Evolutionary conservation across 352 stramenopile species (phyloP), one percentile per base, ranked within the genome.

Genomic region (Phytophthora podocarpi): DNA sequence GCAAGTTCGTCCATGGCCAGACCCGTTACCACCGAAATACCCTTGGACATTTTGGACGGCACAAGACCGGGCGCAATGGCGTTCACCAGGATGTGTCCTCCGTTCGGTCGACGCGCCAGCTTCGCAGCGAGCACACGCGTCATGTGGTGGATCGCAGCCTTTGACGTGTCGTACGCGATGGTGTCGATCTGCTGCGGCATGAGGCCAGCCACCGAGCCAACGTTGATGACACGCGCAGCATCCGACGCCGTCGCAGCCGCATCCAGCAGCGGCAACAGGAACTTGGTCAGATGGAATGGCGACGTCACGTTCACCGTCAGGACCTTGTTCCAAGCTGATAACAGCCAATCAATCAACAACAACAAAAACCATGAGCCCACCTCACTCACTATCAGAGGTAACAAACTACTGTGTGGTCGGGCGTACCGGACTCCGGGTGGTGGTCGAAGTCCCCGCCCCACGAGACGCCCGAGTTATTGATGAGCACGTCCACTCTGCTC

Each of bases 231-330:
- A 21, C 85, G 75, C 46, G 82, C 78, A 27, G 77, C 71, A 31
- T 82, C 70, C 1, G 82, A 58, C 11, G 73, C 78, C 18, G 59
- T 85, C 0, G 80, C 65, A 11, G 82, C 82, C 0, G 26, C 69
- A 50, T 98, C 83, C 34, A 99, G 75, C 37, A 98, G 72, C 1
- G 94, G 95, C 23, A 98, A 68, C 46, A 97, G 88, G 34, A 92
- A 85, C 43, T 91, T 81, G 42, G 85, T 93, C 35, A 98, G 70
- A 76, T 98, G 97, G 76, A 98, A 98, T 6, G 97, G 77, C 12
- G 90, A 83, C 74, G 97, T 98, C 46, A 99, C 89, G 70, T 99
- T 99, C 37, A 99, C 66, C 35, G 91, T 80, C n/a, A 98, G 71
- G 11, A 98, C 91, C 49, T 96, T 97, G 63, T 98, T 93, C 81